These are phyloP conservation scores for Vigna radiata DNA, from an alignment of 306 rosid species.

Conservation along the genomic window DNA sequence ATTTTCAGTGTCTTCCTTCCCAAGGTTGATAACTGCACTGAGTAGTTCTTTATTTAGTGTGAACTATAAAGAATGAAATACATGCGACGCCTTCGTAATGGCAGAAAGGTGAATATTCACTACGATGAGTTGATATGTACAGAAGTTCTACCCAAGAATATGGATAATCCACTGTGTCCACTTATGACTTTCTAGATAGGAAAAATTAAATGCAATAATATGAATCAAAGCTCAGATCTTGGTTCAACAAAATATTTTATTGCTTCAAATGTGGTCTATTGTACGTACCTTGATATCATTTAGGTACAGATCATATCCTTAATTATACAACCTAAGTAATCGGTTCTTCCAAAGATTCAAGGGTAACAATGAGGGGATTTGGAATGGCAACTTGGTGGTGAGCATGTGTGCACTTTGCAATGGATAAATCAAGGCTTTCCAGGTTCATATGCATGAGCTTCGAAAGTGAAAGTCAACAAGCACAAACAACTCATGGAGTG, in stretches of 20 bases:
- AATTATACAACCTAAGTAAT: background rate
- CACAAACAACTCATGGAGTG: background rate
- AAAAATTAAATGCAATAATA: background rate
- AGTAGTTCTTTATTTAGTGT: background rate
- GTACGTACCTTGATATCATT: background rate
- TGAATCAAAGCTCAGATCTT: background rate
- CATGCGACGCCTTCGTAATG: background rate
- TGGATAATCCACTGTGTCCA: background rate
- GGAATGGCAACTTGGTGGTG: background rate
- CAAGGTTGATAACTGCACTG: background rate
- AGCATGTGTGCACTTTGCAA: background rate
- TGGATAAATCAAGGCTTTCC: conserved; percentile 28
- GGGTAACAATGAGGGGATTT: conserved; percentile 18
- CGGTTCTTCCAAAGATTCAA: background rate
- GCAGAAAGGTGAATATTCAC: conserved; percentile 1
- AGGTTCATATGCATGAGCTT: conserved; percentile 20
- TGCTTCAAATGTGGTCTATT: background rate
- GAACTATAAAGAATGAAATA: background rate
- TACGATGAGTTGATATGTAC: background rate
- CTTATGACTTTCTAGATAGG: background rate
- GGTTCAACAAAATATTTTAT: background rate
- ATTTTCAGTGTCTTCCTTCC: background rate
- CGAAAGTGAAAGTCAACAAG: conserved; percentile 16
- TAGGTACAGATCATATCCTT: conserved; percentile 22
- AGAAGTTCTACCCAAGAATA: background rate